A percentile compares a stretch with the other conserved stretches of the same genome.
phyloP scores from a whole-genome alignment of 805 yeast genomes.

The Monosporozyma unispora region DNA sequence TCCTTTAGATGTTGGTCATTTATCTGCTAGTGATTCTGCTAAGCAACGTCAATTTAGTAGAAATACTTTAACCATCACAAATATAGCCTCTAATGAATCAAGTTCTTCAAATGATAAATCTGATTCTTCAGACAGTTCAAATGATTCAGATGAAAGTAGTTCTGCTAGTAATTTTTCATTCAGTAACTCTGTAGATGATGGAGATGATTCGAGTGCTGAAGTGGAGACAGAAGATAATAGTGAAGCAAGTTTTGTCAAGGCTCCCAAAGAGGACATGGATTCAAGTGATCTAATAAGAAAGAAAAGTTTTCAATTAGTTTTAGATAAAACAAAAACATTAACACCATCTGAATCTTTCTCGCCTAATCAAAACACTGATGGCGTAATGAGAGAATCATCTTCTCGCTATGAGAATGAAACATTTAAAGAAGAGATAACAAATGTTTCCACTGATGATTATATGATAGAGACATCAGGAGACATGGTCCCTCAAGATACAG shows the following conservation, averaged over 20 bases:
- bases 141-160: background rate
- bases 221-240: background rate
- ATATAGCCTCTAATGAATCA: background rate
- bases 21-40: too few species aligned
- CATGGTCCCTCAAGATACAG: conserved; percentile 1
- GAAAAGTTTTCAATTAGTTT: background rate
- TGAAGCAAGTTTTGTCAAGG: background rate
- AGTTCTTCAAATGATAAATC: background rate
- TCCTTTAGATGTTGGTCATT: conserved; percentile 1
- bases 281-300: background rate
- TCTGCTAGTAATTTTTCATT: conserved; percentile 4
- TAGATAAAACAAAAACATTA: background rate
- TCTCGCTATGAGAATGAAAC: background rate
- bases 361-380: background rate
- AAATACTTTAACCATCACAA: background rate
- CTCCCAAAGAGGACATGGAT: background rate
- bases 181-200: background rate
- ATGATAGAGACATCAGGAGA: background rate
- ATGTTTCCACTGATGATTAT: background rate
- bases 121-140: background rate
- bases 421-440: background rate
- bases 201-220: background rate
- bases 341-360: background rate
- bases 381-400: background rate
- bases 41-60: background rate